A percentile compares a stretch with the other conserved stretches of the same genome.
These are phyloP conservation scores for Eurotiales sp. DNA, from an alignment of 2,329 filamentous ascomycete species.

Conservation along the genomic window DNA sequence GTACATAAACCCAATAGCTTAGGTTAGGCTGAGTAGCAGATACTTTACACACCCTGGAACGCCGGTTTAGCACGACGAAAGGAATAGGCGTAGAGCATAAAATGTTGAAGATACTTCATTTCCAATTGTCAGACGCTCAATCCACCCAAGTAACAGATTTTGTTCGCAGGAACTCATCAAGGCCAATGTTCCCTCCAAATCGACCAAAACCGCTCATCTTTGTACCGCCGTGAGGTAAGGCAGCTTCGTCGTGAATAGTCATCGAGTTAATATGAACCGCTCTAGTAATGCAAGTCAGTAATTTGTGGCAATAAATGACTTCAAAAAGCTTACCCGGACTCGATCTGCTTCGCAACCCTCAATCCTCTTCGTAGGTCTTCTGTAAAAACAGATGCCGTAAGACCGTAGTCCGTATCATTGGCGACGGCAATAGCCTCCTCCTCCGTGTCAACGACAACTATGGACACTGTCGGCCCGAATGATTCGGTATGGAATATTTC, in stretches of 20 bases:
- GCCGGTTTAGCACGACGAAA: no score
- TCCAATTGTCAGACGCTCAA: no score
- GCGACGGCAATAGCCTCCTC: slow-evolving; percentile 37
- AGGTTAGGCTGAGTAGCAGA: no score
- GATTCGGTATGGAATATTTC: slow-evolving; percentile 57
- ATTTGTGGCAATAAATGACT: not conserved
- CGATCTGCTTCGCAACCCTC: slow-evolving; percentile 1
- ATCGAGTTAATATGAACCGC: slow-evolving; percentile 13
- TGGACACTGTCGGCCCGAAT: slow-evolving; percentile 66
- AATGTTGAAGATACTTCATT: no score
- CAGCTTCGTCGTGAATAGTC: slow-evolving; percentile 8
- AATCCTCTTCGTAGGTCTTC: slow-evolving; percentile 2
- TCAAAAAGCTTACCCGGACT: not conserved
- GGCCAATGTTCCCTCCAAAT: slow-evolving; percentile 1
- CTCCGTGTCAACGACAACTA: slow-evolving; percentile 51
- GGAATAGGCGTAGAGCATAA: no score
- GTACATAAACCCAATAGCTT: no score
- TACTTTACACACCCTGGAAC: no score
- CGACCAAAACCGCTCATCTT: slow-evolving; percentile 10
- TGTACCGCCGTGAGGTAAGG: slow-evolving; percentile 8
- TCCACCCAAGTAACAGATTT: slow-evolving; percentile 12
- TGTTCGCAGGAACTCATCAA: slow-evolving; percentile 8
- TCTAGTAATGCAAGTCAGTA: no score
- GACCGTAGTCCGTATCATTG: slow-evolving; percentile 40
- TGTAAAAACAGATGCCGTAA: slow-evolving; percentile 47